Evolutionary conservation across 2,329 filamentous ascomycete genomes (phyloP).

Genomic region (Sarocladiaceae sp.): DNA sequence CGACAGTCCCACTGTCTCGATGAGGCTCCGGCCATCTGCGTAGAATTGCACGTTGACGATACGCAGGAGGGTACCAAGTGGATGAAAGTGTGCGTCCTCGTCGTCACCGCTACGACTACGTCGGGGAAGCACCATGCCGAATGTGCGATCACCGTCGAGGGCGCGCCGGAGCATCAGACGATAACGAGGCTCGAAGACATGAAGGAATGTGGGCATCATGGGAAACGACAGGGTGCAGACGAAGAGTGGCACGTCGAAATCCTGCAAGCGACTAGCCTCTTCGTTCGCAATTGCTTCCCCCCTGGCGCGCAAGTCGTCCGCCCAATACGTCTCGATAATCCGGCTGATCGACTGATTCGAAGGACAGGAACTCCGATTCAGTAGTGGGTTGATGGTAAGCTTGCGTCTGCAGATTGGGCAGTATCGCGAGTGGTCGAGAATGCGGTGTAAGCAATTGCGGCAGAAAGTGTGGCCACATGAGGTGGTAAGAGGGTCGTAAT

Average conservation of each 20-base stretch:
- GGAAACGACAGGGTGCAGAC: conserved; percentile 79
- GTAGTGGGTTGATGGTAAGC: conserved; percentile 44
- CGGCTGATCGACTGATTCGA: conserved; percentile 57
- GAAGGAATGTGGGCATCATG: conserved; percentile 75
- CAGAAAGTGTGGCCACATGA: conserved; percentile 88
- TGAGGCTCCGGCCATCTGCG: conserved; percentile 72
- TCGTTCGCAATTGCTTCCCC: conserved; percentile 50
- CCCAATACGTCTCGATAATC: conserved; percentile 64
- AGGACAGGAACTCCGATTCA: conserved; percentile 34
- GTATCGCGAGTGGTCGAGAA: conserved; percentile 68
- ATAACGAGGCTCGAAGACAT: conserved; percentile 91
- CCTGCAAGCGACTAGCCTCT: conserved; percentile 47
- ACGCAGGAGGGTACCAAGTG: conserved; percentile 71
- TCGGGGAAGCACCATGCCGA: conserved; percentile 79
- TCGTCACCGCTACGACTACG: conserved; percentile 29
- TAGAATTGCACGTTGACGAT: conserved; percentile 70
- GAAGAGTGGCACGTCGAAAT: conserved; percentile 65
- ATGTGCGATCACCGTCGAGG: conserved; percentile 65
- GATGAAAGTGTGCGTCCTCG: conserved; percentile 46
- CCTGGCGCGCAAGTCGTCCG: conserved; percentile 55
- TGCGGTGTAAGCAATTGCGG: conserved; percentile 67
- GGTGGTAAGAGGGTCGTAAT: conserved; percentile 77
- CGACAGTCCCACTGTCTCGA: conserved; percentile 71
- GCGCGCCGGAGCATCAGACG: conserved; percentile 80
- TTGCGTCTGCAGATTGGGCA: conserved; percentile 75